Evolutionary conservation across 139 green algal species (phyloP).

Genomic region (Chlorokybus atmophyticus): DNA sequence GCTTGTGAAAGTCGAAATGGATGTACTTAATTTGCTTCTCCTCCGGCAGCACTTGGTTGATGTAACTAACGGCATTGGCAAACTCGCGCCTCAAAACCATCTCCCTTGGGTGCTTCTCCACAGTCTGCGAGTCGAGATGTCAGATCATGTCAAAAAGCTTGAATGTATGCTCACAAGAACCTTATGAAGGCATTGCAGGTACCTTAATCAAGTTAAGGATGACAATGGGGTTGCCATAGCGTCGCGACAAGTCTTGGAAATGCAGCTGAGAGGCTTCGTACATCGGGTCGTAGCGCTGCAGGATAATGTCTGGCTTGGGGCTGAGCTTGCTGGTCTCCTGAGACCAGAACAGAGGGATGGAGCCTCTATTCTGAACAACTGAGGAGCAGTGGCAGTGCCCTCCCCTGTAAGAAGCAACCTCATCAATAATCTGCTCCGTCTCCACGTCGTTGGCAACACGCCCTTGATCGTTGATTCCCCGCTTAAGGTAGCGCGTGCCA

Average conservation of each 20-base stretch:
- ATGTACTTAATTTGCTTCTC: slow-evolving; percentile 37
- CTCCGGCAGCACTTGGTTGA: slow-evolving; percentile 47
- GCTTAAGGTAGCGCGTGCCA: slow-evolving; percentile 86
- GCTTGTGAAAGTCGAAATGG: slow-evolving; percentile 62
- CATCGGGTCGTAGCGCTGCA: slow-evolving; percentile 32
- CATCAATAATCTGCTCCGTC: slow-evolving; percentile 56
- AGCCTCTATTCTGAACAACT: slow-evolving; percentile 29
- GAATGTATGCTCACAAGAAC: neutral
- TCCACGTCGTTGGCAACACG: slow-evolving; percentile 92
- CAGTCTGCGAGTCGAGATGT: slow-evolving; percentile 17
- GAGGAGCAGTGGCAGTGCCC: slow-evolving; percentile 42
- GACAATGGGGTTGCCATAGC: slow-evolving; percentile 70
- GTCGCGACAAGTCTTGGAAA: slow-evolving; percentile 44
- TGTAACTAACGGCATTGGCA: slow-evolving; percentile 46
- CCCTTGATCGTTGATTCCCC: slow-evolving; percentile 69
- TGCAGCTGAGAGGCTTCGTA: slow-evolving; percentile 30
- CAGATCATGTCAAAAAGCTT: too few species aligned
- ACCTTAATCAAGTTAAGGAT: slow-evolving; percentile 83
- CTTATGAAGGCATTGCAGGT: neutral
- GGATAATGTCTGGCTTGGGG: slow-evolving; percentile 33
- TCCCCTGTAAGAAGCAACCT: slow-evolving; percentile 6
- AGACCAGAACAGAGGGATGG: slow-evolving; percentile 83
- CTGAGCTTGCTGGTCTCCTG: slow-evolving; percentile 45
- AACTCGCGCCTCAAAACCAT: slow-evolving; percentile 70
- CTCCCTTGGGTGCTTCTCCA: slow-evolving; percentile 60